Evolutionary conservation across 177 flowering plant genomes (phyloP), one percentile per base, ranked within the genome.

Genomic region (Vitis hybrid): DNA sequence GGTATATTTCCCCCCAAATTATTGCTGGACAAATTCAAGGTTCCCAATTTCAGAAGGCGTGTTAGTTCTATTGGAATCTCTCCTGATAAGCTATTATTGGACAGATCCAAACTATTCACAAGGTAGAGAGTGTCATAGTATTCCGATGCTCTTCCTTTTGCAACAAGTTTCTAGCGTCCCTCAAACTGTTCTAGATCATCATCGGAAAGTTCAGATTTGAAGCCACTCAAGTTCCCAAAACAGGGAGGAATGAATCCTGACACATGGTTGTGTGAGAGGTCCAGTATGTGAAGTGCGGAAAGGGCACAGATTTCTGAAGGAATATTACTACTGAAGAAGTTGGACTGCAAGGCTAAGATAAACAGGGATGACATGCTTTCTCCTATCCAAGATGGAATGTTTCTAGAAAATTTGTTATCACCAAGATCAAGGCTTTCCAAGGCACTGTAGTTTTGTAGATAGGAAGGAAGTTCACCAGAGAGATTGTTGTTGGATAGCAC

Each of bases 11-110:
- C 74, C 3, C 21, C 48, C 9, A 77, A 19, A 18, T 52, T 15
- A 57, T 73, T 73, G 49, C 49, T 67, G 2, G 76, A 74, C 35
- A 70, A 65, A 15, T 74, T 70, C 70, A 74, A 56, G 56, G 60
- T 70, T 1, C 32, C 27, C 70, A 78, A 15, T 4, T 3, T 32
- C 13, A 59, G 13, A 2, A 79, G 62, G 15, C 11, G 66, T 24
- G 74, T 65, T 3, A 80, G 52, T 49, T 74, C 70, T 1, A 35
- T 70, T 2, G 77, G 81, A 2, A 78, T 73, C n/a, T 50, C 62
- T 16, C 79, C 75, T 4, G 60, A 46, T 9, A 80, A 21, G 14
- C 68, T 60, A 54, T 76, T 80, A 11, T 62, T 30, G 3, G 81
- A 79, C 56, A 79, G 76, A 30, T 79, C 68, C 0, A 73, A 55